Percentiles rank a stretch among this genome's conserved stretches.
phyloP scores from a whole-genome alignment of 2,329 filamentous ascomycete species.

The Epichloe gansuensis region DNA sequence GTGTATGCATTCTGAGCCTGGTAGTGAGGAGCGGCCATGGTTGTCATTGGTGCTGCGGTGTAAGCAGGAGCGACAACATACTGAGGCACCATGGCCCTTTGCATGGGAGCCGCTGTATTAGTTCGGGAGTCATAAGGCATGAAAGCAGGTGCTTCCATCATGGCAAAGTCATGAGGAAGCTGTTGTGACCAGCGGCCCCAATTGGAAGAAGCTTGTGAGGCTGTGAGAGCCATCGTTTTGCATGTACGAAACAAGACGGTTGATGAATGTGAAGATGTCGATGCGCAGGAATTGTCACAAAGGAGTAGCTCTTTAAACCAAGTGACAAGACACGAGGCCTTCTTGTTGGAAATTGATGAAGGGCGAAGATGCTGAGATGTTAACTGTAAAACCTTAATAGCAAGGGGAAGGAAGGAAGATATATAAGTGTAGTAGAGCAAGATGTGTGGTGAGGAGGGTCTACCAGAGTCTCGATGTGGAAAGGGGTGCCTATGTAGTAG shows the following conservation, averaged over 20 bases:
- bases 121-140: conserved; percentile 37
- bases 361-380: background rate
- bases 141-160: conserved; percentile 35
- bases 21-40: conserved; percentile 30
- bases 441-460: background rate
- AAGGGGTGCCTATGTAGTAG: conserved; percentile 3
- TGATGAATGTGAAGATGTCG: background rate
- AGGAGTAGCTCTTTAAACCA: background rate
- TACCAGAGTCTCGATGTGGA: background rate
- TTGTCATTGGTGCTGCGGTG: conserved; percentile 29
- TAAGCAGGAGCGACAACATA: conserved; percentile 36
- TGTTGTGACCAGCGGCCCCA: conserved; percentile 47
- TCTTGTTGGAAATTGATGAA: background rate
- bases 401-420: conserved; percentile 1
- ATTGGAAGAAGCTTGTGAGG: conserved; percentile 31
- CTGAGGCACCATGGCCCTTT: conserved; percentile 33
- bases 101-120: conserved; percentile 25
- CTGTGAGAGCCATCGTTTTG: conserved; percentile 33
- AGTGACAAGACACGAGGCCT: background rate
- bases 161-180: conserved; percentile 32
- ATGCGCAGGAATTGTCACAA: background rate
- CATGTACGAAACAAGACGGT: background rate
- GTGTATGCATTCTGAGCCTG: conserved; percentile 28
- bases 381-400: background rate
- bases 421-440: conserved; percentile 3